Percentiles rank a stretch among this genome's conserved stretches.
Evolutionary conservation across 352 stramenopile genomes (phyloP).

Genomic region (Globisporangium echinulatum): DNA sequence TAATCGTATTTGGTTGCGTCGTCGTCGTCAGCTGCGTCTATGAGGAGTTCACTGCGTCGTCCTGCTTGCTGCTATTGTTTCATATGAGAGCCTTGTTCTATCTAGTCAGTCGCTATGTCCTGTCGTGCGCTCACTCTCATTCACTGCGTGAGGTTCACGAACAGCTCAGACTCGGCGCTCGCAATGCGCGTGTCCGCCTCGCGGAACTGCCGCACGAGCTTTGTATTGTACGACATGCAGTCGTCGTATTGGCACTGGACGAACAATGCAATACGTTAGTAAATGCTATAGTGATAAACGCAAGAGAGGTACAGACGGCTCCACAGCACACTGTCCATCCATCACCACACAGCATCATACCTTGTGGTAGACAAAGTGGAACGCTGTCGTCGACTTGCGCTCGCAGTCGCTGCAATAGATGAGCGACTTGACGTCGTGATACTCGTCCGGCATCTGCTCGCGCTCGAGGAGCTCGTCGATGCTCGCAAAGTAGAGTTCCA

Average conservation of each 20-base stretch:
- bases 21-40: background rate
- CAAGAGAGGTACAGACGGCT: too few species aligned
- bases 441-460: constrained; percentile 76
- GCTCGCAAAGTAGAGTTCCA: constrained; percentile 86
- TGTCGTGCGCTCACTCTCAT: background rate
- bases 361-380: constrained; percentile 88
- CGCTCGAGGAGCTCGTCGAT: constrained; percentile 79
- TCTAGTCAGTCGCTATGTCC: background rate
- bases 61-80: too few species aligned
- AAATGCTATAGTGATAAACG: too few species aligned
- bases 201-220: constrained; percentile 72
- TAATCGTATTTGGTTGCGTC: background rate
- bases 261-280: too few species aligned
- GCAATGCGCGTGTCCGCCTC: constrained; percentile 34
- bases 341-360: constrained; percentile 13
- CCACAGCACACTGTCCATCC: too few species aligned
- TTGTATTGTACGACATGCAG: constrained; percentile 83
- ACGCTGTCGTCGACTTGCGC: constrained; percentile 74
- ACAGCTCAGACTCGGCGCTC: constrained; percentile 24
- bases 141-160: constrained; percentile 29
- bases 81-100: too few species aligned
- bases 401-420: constrained; percentile 87
- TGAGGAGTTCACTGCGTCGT: background rate
- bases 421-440: constrained; percentile 60
- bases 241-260: constrained; percentile 64